Conservation (phyloP, 2,329 filamentous ascomycete species). For the Diaporthe amygdali region DNA sequence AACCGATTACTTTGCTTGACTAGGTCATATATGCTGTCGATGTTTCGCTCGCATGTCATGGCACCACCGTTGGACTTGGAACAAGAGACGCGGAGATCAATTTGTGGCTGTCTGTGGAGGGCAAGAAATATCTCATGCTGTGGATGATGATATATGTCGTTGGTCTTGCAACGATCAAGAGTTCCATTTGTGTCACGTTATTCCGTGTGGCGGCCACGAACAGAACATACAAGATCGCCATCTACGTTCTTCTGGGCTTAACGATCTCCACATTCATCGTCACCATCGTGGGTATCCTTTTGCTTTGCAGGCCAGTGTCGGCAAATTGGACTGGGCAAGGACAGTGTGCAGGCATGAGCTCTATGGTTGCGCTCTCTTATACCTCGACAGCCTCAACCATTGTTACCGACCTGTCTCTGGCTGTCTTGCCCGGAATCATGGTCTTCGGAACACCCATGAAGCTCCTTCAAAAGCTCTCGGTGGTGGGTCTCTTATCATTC, state of each 20-base stretch:
- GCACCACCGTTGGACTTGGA: conserved; percentile 29
- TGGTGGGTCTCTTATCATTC: conserved; percentile 33
- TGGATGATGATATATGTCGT: conserved; percentile 31
- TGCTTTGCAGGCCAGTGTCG: conserved; percentile 27
- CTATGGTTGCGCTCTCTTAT: conserved; percentile 31
- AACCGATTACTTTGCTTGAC: not conserved
- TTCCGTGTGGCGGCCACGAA: conserved; percentile 22
- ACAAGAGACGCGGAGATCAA: conserved; percentile 25
- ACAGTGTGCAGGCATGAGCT: conserved; percentile 23
- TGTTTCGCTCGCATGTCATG: conserved; percentile 29
- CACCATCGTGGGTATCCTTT: conserved; percentile 27
- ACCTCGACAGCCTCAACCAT: conserved; percentile 38
- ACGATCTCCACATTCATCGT: conserved; percentile 25
- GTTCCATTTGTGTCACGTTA: conserved; percentile 30
- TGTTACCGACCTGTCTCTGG: conserved; percentile 37
- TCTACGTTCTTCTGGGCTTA: conserved; percentile 18
- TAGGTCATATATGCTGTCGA: conserved; percentile 25
- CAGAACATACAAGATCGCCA: conserved; percentile 5
- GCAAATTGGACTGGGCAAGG: conserved; percentile 30
- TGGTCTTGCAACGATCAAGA: conserved; percentile 29
- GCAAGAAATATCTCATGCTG: conserved; percentile 29
- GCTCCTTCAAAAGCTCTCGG: conserved; percentile 28
- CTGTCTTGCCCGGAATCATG: conserved; percentile 37
- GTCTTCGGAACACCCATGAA: conserved; percentile 40
- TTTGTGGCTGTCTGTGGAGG: conserved; percentile 19